Base-by-base conservation (phyloP, 1,284 basidiomycete species). In the Puccinia coronata region DNA sequence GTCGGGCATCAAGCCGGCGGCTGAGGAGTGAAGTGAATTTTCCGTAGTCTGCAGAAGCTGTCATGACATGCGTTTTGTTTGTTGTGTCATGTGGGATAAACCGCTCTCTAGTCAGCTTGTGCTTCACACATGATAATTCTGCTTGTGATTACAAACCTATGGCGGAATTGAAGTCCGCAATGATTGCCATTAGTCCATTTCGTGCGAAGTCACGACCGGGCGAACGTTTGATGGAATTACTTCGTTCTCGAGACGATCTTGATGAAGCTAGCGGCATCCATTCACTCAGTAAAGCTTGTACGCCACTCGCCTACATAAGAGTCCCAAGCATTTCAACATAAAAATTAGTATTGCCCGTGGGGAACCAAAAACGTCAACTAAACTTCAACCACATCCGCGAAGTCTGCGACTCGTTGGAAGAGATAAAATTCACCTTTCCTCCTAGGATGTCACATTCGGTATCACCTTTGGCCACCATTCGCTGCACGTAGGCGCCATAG, bases 381-480 rank as follows among this genome's bases (percentile, higher is more conserved):
- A 28, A 49, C 12, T 28, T 28, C 36, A 11, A 41, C 28, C 5
- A 18, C n/a, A n/a, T n/a, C n/a, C n/a, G n/a, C n/a, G n/a, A n/a
- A n/a, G n/a, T n/a, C n/a, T n/a, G n/a, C n/a, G 41, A 34, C 31
- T 61, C 31, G 28, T 34, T 61, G 12, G 18, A 31, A 63, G 0
- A 39, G 34, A 63, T 1, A n/a, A 11, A 16, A 69, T 63, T 53
- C 55, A 81, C 80, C 65, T 81, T 81, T 31, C 80, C 80, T n/a
- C 63, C 72, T 34, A 81, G 16, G 16, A 76, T 69, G 36, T 81
- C 80, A 34, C 61, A 53, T 57, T 81, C 80, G 39, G 70, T 81
- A 55, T 81, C 79, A 51, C 80, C 80, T 75, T 74, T 81, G 16
- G 80, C 80, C 23, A 81, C 80, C 80, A 81, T 74, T 23, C 72